phyloP scores from a whole-genome alignment of 495 filamentous ascomycete species.

The Annulohypoxylon bovei region DNA sequence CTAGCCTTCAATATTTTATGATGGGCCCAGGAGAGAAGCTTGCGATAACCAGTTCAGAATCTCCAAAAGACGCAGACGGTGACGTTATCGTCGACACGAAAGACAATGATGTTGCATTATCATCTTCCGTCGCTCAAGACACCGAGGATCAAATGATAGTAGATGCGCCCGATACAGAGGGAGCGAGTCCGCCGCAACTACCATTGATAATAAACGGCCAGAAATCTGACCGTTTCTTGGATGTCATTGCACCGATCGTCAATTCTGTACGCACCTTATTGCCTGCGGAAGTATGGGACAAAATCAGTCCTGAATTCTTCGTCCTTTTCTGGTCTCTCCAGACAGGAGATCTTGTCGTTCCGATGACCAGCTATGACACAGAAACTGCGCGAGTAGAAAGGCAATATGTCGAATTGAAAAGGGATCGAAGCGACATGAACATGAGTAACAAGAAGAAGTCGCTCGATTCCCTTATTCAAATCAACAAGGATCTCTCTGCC shows the following conservation, averaged over 20 bases:
- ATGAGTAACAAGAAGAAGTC: constrained; percentile 71
- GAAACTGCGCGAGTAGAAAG: constrained; percentile 72
- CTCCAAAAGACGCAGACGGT: constrained; percentile 51
- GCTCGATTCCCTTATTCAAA: constrained; percentile 63
- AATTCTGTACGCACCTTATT: constrained; percentile 69
- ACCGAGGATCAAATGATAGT: constrained; percentile 54
- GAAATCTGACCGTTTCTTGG: constrained; percentile 67
- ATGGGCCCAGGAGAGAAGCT: constrained; percentile 49
- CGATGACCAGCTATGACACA: constrained; percentile 74
- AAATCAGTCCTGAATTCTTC: constrained; percentile 80
- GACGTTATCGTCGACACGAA: constrained; percentile 52
- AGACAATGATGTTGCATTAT: constrained; percentile 13
- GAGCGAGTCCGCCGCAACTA: constrained; percentile 34
- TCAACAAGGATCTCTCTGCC: constrained; percentile 68
- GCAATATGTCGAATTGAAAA: constrained; percentile 67
- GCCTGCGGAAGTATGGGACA: constrained; percentile 70
- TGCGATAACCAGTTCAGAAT: constrained; percentile 36
- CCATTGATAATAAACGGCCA: constrained; percentile 42
- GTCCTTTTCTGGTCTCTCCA: constrained; percentile 93
- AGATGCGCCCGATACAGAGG: constrained; percentile 39
- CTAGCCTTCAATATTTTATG: constrained; percentile 65
- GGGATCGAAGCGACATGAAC: constrained; percentile 77
- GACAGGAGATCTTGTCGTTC: constrained; percentile 79
- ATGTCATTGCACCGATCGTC: constrained; percentile 80
- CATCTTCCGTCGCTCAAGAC: constrained; percentile 38